phyloP scores from a whole-genome alignment of 495 filamentous ascomycete genomes.

The Trichoderma virens region DNA sequence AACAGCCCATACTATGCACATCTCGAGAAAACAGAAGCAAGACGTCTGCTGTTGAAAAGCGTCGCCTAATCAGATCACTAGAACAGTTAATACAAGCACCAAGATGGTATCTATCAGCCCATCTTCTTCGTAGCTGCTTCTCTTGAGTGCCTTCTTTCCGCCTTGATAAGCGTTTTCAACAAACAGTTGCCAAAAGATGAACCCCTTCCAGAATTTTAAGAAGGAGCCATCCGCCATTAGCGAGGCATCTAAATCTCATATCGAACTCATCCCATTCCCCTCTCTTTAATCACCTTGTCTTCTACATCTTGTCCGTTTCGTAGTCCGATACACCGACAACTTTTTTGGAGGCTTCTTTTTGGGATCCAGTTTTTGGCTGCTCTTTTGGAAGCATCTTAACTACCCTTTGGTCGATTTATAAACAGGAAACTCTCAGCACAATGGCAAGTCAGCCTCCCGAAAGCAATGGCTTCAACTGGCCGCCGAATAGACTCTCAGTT shows the following conservation, averaged over 20 bases:
- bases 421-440: background rate
- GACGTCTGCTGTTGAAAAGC: too few relatives aligned
- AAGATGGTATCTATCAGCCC: too few relatives aligned
- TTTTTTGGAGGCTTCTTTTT: background rate
- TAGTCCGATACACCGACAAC: background rate
- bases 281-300: background rate
- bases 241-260: background rate
- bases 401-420: background rate
- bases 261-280: background rate
- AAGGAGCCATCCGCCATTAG: background rate
- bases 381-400: slow-evolving; percentile 1
- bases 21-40: too few relatives aligned
- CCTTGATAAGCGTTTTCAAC: background rate
- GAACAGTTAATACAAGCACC: too few relatives aligned
- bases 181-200: background rate
- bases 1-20: too few relatives aligned
- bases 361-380: background rate
- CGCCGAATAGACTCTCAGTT: background rate
- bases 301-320: too few relatives aligned
- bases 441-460: background rate
- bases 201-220: background rate
- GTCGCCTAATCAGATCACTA: too few relatives aligned
- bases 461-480: background rate
- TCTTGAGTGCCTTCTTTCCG: background rate
- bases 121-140: too few relatives aligned